Base-by-base conservation (phyloP, 192 early-diverging fungal species). In the Mortierella claussenii region DNA sequence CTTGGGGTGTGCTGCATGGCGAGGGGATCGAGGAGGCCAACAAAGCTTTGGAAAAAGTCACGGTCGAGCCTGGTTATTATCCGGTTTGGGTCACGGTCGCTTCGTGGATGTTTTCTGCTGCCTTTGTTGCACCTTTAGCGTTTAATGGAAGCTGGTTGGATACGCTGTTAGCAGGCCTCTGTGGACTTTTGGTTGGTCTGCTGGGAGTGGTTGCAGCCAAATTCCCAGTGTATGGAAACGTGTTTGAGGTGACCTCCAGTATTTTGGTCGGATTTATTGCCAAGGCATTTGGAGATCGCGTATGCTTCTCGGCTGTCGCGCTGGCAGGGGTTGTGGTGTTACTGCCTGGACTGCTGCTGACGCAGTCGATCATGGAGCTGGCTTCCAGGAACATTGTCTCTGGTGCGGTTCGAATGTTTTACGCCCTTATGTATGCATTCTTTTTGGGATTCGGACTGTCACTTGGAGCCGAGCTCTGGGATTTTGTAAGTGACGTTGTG, bases 351-450 rank as follows among this genome's bases (percentile, higher is more conserved):
- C 83, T 96, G 45, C 79, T 88, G 8, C 70, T 98, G 55, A 98
- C 96, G 1, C 83, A 90, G 46, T 80, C 91, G 20, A 90, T 98
- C 51, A 94, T 95, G 78, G 96, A 97, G 66, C 78, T 97, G 65
- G 87, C 91, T 1, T 92, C 94, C 17, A 85, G 90, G 43, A 98
- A 98, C 70, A 86, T 96, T 75, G 88, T 97, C 40, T 89, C 91
- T 6, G 96, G 96, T 33, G 87, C 91, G 0, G 92, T 96, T 18
- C 85, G 93, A n/a, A 81, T 96, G 54, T 84, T 95, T 36, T 88
- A 91, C 60, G 89, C 94, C 10, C 67, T 97, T 15, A 91, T 94
- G 63, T 90, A 88, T 26, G 91, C 93, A 32, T 84, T 94, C 55
- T 85, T 93, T 60, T 81, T 93, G 23, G 93, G 88, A 34, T 94